These are phyloP conservation scores for Blastobotrys arbuscula DNA, from an alignment of 1,139 yeast genomes.

Conservation along the genomic window DNA sequence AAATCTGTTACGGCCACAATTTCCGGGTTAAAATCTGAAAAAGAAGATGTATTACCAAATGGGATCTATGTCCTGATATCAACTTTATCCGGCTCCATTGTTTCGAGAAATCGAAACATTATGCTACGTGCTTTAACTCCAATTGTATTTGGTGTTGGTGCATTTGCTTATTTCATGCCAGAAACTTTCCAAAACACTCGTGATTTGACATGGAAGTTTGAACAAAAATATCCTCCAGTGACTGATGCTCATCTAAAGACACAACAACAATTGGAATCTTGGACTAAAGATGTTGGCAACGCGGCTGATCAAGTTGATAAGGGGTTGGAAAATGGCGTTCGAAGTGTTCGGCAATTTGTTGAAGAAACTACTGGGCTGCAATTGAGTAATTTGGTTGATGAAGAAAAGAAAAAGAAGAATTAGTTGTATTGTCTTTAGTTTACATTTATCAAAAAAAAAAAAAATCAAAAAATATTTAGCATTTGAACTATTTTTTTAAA, in stretches of 20 bases:
- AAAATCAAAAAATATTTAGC: not conserved
- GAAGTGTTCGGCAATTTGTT: slow-evolving; percentile 43
- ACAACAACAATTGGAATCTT: slow-evolving; percentile 42
- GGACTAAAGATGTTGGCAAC: slow-evolving; percentile 43
- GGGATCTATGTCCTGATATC: slow-evolving; percentile 66
- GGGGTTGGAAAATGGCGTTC: slow-evolving; percentile 39
- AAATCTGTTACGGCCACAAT: slow-evolving; percentile 61
- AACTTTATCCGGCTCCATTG: slow-evolving; percentile 71
- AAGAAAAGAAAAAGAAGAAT: slow-evolving; percentile 24
- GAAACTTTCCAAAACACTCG: slow-evolving; percentile 64
- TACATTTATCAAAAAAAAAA: not conserved
- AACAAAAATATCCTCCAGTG: slow-evolving; percentile 59
- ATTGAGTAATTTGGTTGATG: slow-evolving; percentile 43
- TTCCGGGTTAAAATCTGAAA: slow-evolving; percentile 60
- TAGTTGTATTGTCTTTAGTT: not conserved
- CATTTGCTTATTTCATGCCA: slow-evolving; percentile 76
- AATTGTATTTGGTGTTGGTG: slow-evolving; percentile 55
- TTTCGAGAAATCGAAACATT: slow-evolving; percentile 67
- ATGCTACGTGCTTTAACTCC: slow-evolving; percentile 60
- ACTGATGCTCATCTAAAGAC: slow-evolving; percentile 59
- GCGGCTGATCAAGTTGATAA: slow-evolving; percentile 35
- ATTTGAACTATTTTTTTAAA: too few relatives aligned
- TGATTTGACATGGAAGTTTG: slow-evolving; percentile 58
- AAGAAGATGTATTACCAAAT: slow-evolving; percentile 76
- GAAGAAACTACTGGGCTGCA: slow-evolving; percentile 65